These are phyloP conservation scores for Torulaspora franciscae DNA, from an alignment of 805 yeast genomes.

Conservation along the genomic window DNA sequence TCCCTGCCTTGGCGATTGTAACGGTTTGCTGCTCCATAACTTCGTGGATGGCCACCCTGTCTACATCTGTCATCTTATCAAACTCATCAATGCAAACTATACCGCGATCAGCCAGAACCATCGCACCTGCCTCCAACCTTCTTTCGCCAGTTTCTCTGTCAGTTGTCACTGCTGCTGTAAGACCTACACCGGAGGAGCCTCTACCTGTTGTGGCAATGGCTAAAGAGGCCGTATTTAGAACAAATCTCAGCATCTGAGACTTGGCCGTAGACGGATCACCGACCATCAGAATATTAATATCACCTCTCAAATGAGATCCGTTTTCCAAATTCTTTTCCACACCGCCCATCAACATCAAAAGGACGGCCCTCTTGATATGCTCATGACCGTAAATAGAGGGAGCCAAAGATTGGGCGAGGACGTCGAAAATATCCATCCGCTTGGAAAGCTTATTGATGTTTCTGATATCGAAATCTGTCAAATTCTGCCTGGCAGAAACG, in stretches of 20 bases:
- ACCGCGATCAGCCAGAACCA: conserved; percentile 97
- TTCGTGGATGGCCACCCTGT: conserved; percentile 97
- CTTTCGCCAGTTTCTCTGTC: conserved; percentile 97
- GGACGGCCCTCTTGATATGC: conserved; percentile 82
- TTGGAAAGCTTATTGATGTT: conserved; percentile 77
- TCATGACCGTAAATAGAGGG: conserved; percentile 95
- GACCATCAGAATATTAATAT: conserved; percentile 90
- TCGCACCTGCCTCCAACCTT: conserved; percentile 96
- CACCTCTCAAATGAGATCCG: conserved; percentile 97
- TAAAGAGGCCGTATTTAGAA: conserved; percentile 86
- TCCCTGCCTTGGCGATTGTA: conserved; percentile 96
- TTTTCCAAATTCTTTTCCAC: conserved; percentile 88
- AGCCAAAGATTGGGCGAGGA: conserved; percentile 80
- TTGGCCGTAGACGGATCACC: conserved; percentile 99
- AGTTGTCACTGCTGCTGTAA: conserved; percentile 95
- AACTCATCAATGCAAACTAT: conserved; percentile 98
- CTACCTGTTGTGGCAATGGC: conserved; percentile 98
- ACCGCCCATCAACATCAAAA: conserved; percentile 90
- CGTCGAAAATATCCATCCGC: conserved; percentile 65
- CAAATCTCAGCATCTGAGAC: conserved; percentile 91
- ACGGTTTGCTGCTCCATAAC: conserved; percentile 99
- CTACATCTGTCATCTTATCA: conserved; percentile 95
- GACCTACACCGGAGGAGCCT: conserved; percentile 99
- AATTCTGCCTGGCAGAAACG: conserved; percentile 61
- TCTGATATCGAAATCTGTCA: conserved; percentile 79